Evolutionary conservation across 345 rosid genomes (phyloP), one percentile per base, ranked within the genome.

Genomic region (Mangifera indica): DNA sequence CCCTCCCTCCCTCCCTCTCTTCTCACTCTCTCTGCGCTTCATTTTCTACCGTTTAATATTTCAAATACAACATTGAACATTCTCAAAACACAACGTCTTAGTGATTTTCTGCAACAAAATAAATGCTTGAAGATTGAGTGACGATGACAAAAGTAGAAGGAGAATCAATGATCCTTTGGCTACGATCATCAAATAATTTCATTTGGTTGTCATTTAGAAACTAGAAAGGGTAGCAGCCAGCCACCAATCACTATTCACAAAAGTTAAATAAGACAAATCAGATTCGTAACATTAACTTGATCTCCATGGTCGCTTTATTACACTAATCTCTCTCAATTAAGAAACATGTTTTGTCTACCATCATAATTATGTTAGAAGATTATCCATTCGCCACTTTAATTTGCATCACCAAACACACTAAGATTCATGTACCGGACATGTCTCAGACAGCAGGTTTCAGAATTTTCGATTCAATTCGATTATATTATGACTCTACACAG

Each of bases 341-440:
- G 40, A 40, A 69, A 56, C 25, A 17, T 70, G 55, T 45, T 55
- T 70, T 25, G 56, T 44, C 22, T 25, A 58, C 58, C n/a, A 21
- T 40, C 6, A 52, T 37, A 62, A 12, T n/a, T 7, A 7, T 53
- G 22, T 13, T 63, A 1, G 21, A 10, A 42, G 22, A 42, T 58
- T 17, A 46, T 15, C 40, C n/a, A n/a, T n/a, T n/a, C n/a, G n/a
- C n/a, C n/a, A n/a, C n/a, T n/a, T n/a, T n/a, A n/a, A n/a, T 46
- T 48, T 44, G 37, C 24, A 18, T 25, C 34, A 22, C 26, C 44
- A 66, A 66, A 26, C 57, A 66, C 69, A 9, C 69, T 4, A 26
- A 70, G 65, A 45, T 58, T 45, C 24, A 45, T 70, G 73, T 70
- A 70, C 45, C 26, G 59, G 65, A 59, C 73, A 70, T 70, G 73